Conservation (phyloP, 495 filamentous ascomycete species). For the Pseudoneurospora amorphoporcata region DNA sequence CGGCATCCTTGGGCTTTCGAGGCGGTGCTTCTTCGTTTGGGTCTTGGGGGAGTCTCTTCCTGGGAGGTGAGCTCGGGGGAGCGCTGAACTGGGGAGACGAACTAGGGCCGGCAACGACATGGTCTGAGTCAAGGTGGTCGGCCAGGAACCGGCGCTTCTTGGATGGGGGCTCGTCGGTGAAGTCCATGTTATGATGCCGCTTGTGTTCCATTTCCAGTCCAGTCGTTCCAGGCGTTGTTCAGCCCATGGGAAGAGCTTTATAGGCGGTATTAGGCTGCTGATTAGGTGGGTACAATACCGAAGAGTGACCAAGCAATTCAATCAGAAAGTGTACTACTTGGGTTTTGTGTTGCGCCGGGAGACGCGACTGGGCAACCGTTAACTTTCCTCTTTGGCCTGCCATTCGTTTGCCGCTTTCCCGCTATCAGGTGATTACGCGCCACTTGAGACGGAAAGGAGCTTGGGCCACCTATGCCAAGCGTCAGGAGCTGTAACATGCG, state of each 20-base stretch:
- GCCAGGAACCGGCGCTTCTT: slow-evolving; percentile 80
- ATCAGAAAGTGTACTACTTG: not conserved
- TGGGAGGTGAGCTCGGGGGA: not conserved
- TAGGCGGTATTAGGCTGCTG: not conserved
- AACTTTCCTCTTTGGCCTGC: slow-evolving; percentile 21
- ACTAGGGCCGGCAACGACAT: not conserved
- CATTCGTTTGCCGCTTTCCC: not conserved
- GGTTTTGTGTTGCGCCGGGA: slow-evolving; percentile 11
- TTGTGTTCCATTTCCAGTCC: not conserved
- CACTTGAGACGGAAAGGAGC: not conserved
- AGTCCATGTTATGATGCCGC: slow-evolving; percentile 38
- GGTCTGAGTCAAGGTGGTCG: slow-evolving; percentile 36
- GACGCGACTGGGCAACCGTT: slow-evolving; percentile 25
- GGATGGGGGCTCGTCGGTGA: slow-evolving; percentile 48
- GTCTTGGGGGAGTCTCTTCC: slow-evolving; percentile 1
- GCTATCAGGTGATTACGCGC: slow-evolving; percentile 20
- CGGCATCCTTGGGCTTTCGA: not conserved
- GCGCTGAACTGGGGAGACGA: not conserved
- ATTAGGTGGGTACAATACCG: not conserved
- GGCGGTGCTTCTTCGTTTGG: not conserved
- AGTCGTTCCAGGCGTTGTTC: slow-evolving; percentile 1
- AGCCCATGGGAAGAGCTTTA: not conserved
- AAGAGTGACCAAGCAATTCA: not conserved
- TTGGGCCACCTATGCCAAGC: not conserved
- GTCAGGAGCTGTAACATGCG: not conserved